Evolutionary conservation across 202 grass and related monocot genomes (phyloP).

Genomic region (Musa balbisiana): DNA sequence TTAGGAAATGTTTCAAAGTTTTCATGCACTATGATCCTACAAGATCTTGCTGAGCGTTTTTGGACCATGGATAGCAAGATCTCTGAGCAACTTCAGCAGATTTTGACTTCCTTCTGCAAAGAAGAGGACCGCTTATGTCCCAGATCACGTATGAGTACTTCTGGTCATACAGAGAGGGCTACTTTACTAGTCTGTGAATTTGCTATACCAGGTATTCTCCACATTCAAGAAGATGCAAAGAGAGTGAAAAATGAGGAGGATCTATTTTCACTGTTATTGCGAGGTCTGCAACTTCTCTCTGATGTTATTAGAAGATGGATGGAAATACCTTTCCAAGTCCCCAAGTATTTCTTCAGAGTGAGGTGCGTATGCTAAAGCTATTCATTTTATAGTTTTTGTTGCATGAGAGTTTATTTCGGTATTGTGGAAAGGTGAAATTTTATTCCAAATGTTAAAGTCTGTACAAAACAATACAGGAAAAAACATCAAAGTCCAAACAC

Average conservation of each 20-base stretch:
- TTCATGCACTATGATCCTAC: slow-evolving; percentile 34
- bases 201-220: slow-evolving; percentile 38
- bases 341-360: slow-evolving; percentile 67
- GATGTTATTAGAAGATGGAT: slow-evolving; percentile 47
- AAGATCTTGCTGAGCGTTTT: slow-evolving; percentile 56
- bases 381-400: neutral
- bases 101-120: slow-evolving; percentile 32
- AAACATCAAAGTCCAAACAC: neutral
- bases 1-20: slow-evolving; percentile 23
- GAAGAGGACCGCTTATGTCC: slow-evolving; percentile 27
- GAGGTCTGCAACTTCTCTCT: slow-evolving; percentile 47
- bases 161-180: slow-evolving; percentile 33
- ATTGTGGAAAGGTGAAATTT: neutral
- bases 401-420: neutral
- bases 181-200: slow-evolving; percentile 46
- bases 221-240: slow-evolving; percentile 30
- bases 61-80: slow-evolving; percentile 30
- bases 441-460: neutral
- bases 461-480: neutral
- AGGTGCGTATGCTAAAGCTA: slow-evolving; percentile 35
- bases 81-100: slow-evolving; percentile 31
- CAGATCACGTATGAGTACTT: slow-evolving; percentile 31
- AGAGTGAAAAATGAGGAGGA: slow-evolving; percentile 23
- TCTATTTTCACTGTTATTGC: slow-evolving; percentile 25
- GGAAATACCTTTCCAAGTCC: slow-evolving; percentile 59